Conservation (phyloP, 805 yeast genomes). For the Candida boleticola region DNA sequence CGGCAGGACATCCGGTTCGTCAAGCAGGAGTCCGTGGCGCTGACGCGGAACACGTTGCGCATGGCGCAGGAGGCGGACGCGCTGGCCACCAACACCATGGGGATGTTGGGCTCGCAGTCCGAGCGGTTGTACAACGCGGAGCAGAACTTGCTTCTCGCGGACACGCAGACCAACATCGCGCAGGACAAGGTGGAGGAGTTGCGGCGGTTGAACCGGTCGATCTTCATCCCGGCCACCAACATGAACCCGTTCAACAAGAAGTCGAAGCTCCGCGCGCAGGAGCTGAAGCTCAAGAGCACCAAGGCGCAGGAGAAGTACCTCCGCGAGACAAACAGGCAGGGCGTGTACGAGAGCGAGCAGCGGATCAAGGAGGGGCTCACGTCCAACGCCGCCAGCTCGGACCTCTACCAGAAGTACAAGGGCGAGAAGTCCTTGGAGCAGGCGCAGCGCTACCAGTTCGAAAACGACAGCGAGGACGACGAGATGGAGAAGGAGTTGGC, state of each 20-base stretch:
- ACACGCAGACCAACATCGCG: conserved; percentile 78
- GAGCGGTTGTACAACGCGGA: conserved; percentile 82
- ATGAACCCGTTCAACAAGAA: conserved; percentile 87
- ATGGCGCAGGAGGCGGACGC: conserved; percentile 51
- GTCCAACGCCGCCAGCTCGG: conserved; percentile 36
- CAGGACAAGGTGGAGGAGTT: conserved; percentile 80
- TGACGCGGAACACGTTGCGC: conserved; percentile 76
- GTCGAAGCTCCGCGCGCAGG: conserved; percentile 69
- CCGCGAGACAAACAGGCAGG: conserved; percentile 59
- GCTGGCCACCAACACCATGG: conserved; percentile 66
- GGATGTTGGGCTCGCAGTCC: conserved; percentile 91
- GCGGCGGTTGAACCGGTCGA: conserved; percentile 73
- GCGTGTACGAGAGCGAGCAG: conserved; percentile 62
- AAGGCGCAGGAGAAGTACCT: conserved; percentile 60
- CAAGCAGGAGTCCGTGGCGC: conserved; percentile 82
- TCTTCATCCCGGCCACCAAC: conserved; percentile 69
- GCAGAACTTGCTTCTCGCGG: conserved; percentile 69
- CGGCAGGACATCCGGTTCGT: conserved; percentile 79
- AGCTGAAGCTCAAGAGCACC: conserved; percentile 61
- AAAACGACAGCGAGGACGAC: conserved; percentile 90
- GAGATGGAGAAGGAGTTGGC: conserved; percentile 88
- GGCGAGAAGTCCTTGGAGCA: conserved; percentile 53
- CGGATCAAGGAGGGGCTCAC: conserved; percentile 63
- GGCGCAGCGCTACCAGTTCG: conserved; percentile 75
- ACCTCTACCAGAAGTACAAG: conserved; percentile 45